These are phyloP conservation scores for Daldinia concentrica DNA, from an alignment of 495 filamentous ascomycete genomes.

Conservation along the genomic window DNA sequence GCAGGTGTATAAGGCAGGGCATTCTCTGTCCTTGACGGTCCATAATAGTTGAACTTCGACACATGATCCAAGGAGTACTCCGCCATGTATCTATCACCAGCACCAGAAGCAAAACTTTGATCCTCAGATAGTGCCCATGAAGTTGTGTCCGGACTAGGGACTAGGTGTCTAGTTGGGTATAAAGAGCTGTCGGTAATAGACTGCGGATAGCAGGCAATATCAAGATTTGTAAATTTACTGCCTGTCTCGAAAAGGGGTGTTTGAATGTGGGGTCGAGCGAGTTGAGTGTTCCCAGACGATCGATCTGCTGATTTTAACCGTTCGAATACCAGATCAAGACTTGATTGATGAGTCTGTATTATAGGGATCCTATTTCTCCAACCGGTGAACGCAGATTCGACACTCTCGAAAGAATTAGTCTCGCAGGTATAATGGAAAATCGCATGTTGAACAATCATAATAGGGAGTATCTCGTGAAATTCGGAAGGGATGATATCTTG, in stretches of 20 bases:
- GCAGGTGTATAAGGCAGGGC: neutral
- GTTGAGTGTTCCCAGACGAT: neutral
- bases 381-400: conserved; percentile 22
- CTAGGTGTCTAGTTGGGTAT: neutral
- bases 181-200: conserved; percentile 15
- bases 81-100: conserved; percentile 2
- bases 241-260: conserved; percentile 20
- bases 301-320: conserved; percentile 9
- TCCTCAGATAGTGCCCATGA: neutral
- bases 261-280: neutral
- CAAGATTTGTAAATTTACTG: neutral
- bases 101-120: neutral
- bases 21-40: neutral
- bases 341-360: conserved; percentile 2
- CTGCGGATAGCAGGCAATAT: conserved; percentile 7
- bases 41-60: neutral
- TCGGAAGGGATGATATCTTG: conserved; percentile 2
- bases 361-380: conserved; percentile 9
- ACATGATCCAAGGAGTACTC: neutral
- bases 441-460: conserved; percentile 30
- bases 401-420: conserved; percentile 10
- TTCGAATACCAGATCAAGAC: conserved; percentile 16
- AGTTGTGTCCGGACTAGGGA: neutral
- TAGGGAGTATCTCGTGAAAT: conserved; percentile 26
- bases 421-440: conserved; percentile 12